These are phyloP conservation scores for Oxyria digyna DNA, from an alignment of 148 eudicot genomes.

Conservation along the genomic window DNA sequence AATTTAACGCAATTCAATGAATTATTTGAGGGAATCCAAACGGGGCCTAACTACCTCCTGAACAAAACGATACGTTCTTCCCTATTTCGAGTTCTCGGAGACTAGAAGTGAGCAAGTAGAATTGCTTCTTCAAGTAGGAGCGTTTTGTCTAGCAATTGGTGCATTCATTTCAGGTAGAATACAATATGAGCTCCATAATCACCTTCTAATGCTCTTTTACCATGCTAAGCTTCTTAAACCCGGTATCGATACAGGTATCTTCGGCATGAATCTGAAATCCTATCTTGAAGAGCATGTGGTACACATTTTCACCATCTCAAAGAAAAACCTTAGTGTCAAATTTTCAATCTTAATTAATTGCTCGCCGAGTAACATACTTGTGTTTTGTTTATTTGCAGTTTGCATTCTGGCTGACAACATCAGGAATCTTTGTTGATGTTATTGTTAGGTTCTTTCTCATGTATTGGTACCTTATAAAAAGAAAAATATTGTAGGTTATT, in stretches of 20 bases:
- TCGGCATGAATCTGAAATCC: slow-evolving; percentile 97
- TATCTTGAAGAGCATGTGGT: slow-evolving; percentile 95
- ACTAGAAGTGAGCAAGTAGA: slow-evolving; percentile 96
- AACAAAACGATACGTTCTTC: background rate
- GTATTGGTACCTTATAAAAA: too few species aligned
- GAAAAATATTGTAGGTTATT: slow-evolving; percentile 40
- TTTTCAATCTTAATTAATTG: too few species aligned
- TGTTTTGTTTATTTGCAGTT: too few species aligned
- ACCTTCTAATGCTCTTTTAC: background rate
- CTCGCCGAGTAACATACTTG: too few species aligned
- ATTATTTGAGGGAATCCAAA: too few species aligned
- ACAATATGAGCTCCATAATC: background rate
- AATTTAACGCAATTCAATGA: background rate
- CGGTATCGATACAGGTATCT: slow-evolving; percentile 49
- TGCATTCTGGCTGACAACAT: too few species aligned
- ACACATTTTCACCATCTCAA: too few species aligned
- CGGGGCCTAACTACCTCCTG: too few species aligned
- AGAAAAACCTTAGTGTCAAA: too few species aligned
- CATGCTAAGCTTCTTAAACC: background rate
- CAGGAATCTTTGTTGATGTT: too few species aligned
- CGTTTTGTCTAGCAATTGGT: slow-evolving; percentile 83
- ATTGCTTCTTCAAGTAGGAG: slow-evolving; percentile 94
- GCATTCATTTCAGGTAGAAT: slow-evolving; percentile 79
- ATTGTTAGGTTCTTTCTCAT: too few species aligned
- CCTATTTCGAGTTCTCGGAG: slow-evolving; percentile 73